Conservation (phyloP, 1,284 basidiomycete species). For the Trichosporon sp. region DNA sequence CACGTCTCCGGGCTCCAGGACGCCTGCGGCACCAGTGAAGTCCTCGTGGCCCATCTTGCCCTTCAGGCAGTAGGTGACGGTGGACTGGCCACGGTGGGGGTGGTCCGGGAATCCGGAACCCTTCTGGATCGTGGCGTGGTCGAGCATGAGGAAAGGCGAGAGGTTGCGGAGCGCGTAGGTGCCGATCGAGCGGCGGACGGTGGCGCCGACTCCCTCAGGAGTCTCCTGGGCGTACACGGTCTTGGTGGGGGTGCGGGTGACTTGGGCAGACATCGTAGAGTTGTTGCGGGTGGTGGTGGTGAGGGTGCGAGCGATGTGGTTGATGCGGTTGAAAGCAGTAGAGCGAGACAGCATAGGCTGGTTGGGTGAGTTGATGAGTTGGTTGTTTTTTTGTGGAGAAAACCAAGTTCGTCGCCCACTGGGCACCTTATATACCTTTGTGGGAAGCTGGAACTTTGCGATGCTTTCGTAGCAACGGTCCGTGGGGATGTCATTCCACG, state of each 20-base stretch:
- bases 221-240: constrained; percentile 76
- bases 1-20: constrained; percentile 78
- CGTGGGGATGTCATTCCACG: too few species aligned
- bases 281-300: constrained; percentile 13
- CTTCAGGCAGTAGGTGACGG: constrained; percentile 79
- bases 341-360: constrained; percentile 18
- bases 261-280: constrained; percentile 23
- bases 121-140: constrained; percentile 47
- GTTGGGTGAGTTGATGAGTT: not conserved
- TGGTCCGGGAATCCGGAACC: constrained; percentile 67
- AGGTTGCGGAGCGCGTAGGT: constrained; percentile 73
- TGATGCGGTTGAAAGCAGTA: constrained; percentile 3
- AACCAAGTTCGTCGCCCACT: not conserved
- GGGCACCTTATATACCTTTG: constrained; percentile 26
- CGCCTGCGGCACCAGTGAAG: constrained; percentile 81
- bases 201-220: constrained; percentile 83
- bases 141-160: constrained; percentile 83
- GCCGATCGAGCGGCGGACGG: constrained; percentile 88
- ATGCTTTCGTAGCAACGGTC: not conserved
- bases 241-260: constrained; percentile 72
- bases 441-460: not conserved
- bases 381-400: constrained; percentile 21
- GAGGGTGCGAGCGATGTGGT: constrained; percentile 22
- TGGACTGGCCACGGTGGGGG: constrained; percentile 80
- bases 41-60: constrained; percentile 82